Percentiles rank a stretch among this genome's conserved stretches.
These are phyloP conservation scores for Microstegium vimineum DNA, from an alignment of 176 grass and related monocot species.

Conservation along the genomic window DNA sequence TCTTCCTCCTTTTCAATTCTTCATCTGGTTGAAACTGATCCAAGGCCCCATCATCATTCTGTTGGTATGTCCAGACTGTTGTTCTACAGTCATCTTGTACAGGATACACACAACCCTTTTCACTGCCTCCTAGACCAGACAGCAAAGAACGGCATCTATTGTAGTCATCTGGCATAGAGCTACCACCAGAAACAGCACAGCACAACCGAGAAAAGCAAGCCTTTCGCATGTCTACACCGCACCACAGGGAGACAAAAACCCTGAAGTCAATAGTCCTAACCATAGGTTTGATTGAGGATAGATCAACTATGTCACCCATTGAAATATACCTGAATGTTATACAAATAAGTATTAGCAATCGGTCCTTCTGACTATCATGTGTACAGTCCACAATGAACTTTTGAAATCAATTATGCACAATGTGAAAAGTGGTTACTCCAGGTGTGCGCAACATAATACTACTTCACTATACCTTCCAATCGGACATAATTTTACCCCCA, in stretches of 20 bases:
- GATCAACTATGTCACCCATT: slow-evolving; percentile 81
- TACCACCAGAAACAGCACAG: slow-evolving; percentile 58
- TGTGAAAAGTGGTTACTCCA: neutral
- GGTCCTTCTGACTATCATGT: neutral
- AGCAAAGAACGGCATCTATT: slow-evolving; percentile 63
- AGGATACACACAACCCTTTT: slow-evolving; percentile 56
- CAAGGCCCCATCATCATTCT: slow-evolving; percentile 47
- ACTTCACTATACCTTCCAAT: neutral
- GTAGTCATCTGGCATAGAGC: slow-evolving; percentile 46
- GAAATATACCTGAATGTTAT: slow-evolving; percentile 71
- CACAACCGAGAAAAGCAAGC: slow-evolving; percentile 62
- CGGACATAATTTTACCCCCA: neutral
- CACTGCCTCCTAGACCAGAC: slow-evolving; percentile 54
- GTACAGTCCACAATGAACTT: neutral
- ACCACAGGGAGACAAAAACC: slow-evolving; percentile 75
- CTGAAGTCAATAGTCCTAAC: slow-evolving; percentile 85
- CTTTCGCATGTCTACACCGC: slow-evolving; percentile 60
- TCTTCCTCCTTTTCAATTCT: slow-evolving; percentile 74
- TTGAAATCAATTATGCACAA: neutral
- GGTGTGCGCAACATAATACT: neutral
- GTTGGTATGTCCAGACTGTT: slow-evolving; percentile 81
- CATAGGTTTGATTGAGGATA: slow-evolving; percentile 47
- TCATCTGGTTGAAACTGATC: slow-evolving; percentile 90
- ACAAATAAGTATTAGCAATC: slow-evolving; percentile 2
- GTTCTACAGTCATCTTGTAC: slow-evolving; percentile 87